phyloP scores from a whole-genome alignment of 768 basidiomycete genomes.

The Boletus fagicola region DNA sequence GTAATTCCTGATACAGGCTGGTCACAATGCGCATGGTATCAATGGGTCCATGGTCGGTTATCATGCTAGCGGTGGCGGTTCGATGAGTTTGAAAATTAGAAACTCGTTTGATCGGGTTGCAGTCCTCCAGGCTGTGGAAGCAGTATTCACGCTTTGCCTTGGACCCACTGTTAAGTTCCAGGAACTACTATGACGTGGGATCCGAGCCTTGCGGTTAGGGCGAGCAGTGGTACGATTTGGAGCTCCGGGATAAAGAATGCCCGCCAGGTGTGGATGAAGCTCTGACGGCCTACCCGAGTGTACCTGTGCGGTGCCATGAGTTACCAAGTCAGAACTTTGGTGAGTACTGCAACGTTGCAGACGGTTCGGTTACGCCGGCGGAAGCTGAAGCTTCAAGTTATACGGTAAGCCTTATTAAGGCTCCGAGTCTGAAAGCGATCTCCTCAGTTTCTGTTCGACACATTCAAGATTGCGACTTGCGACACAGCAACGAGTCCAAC shows the following conservation, averaged over 20 bases:
- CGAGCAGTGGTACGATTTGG: background rate
- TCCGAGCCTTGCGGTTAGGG: background rate
- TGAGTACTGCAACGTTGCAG: no score
- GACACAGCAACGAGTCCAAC: background rate
- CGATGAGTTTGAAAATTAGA: background rate
- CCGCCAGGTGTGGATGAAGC: background rate
- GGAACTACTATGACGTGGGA: background rate
- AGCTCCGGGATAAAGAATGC: background rate
- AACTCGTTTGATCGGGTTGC: background rate
- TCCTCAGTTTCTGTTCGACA: background rate
- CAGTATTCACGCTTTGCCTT: no score
- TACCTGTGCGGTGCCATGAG: no score
- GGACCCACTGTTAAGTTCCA: background rate
- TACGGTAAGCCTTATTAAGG: no score
- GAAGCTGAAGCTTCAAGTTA: no score
- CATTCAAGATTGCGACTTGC: background rate
- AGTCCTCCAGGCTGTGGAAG: background rate
- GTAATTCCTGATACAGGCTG: background rate
- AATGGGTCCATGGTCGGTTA: background rate
- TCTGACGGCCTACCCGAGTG: background rate
- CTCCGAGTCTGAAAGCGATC: background rate
- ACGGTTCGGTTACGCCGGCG: no score
- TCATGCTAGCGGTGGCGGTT: background rate
- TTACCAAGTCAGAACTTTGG: background rate
- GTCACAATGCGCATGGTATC: no score